Conservation (phyloP, 2,329 filamentous ascomycete species). For the Trichoderma semiorbis region DNA sequence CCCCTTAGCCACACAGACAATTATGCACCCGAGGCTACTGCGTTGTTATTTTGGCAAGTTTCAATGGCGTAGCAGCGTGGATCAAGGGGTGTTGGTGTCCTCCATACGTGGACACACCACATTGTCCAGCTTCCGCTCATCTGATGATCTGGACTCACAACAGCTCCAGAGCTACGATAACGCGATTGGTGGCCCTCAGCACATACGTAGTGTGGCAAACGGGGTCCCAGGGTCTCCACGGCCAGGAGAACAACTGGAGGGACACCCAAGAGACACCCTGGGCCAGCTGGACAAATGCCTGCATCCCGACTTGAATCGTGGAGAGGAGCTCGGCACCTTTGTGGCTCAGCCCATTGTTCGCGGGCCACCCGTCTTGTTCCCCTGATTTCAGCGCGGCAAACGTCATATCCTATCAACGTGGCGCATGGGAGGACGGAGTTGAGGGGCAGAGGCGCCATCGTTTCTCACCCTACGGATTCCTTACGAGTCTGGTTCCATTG, state of each 20-base stretch:
- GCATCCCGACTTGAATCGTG: constrained; percentile 5
- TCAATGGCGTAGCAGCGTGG: constrained; percentile 17
- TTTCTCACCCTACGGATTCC: not conserved
- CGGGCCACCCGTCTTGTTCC: not conserved
- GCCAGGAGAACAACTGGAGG: not conserved
- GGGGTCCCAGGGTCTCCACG: constrained; percentile 2
- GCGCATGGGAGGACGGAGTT: constrained; percentile 1
- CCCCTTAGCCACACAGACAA: not conserved
- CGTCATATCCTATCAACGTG: constrained; percentile 11
- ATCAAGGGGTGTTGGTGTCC: constrained; percentile 1
- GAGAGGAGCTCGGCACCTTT: constrained; percentile 5
- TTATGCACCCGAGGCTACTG: constrained; percentile 5
- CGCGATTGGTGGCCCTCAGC: constrained; percentile 14
- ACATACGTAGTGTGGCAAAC: constrained; percentile 15
- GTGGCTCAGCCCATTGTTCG: constrained; percentile 2
- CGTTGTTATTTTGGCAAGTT: constrained; percentile 13
- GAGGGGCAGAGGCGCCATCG: constrained; percentile 1
- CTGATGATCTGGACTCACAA: constrained; percentile 12
- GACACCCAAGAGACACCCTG: not conserved
- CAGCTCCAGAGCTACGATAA: constrained; percentile 11
- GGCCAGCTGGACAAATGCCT: not conserved
- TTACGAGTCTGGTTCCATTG: not conserved
- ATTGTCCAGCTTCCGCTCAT: not conserved
- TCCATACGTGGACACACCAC: constrained; percentile 8
- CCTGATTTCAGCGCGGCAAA: not conserved